Evolutionary conservation across 805 yeast species (phyloP), one percentile per base, ranked within the genome.

Genomic region (Starmerella sirachaensis): DNA sequence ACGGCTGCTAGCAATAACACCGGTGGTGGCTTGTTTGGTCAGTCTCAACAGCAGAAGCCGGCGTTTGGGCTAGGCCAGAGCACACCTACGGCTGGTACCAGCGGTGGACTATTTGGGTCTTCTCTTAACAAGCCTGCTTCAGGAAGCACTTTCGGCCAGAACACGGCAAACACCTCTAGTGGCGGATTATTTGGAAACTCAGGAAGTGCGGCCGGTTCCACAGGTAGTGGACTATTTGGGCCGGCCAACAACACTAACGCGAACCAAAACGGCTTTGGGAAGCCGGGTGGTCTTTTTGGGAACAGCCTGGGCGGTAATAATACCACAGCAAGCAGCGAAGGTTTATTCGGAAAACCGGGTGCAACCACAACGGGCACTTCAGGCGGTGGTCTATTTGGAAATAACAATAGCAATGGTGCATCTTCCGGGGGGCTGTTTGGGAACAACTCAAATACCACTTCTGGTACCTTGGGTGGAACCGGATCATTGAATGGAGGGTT

Each of bases 331-430:
- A 22, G 47, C n/a, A 43, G 50, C 12, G 64, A 64, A 17, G 69
- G 70, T 1, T 41, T 64, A 25, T 66, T 66, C 49, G 72, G 69
- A 6, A 49, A 46, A 23, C 18, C n/a, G 7, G 30, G 24, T 6
- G 29, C 31, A 5, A 25, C 38, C 20, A 11, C 27, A 11, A 18
- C 29, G 12, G 35, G 36, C 23, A 25, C 41, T 20, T 18, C 52
- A 3, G 46, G 49, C 12, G 63, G 65, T 13, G 68, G 69, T 1
- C 40, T 65, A 28, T 66, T 67, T 49, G 70, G 69, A 12, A 47
- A 42, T 19, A 51, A 43, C 30, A 48, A 16, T 12, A 32, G 42
- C 28, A 29, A 26, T 12, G 17, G 11, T 23, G 26, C 18, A 8
- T 16, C 19, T 6, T 19, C 27, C 17, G 34, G 34, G 2, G 27